Evolutionary conservation across 805 yeast genomes (phyloP).

Genomic region (Monosporozyma unispora): DNA sequence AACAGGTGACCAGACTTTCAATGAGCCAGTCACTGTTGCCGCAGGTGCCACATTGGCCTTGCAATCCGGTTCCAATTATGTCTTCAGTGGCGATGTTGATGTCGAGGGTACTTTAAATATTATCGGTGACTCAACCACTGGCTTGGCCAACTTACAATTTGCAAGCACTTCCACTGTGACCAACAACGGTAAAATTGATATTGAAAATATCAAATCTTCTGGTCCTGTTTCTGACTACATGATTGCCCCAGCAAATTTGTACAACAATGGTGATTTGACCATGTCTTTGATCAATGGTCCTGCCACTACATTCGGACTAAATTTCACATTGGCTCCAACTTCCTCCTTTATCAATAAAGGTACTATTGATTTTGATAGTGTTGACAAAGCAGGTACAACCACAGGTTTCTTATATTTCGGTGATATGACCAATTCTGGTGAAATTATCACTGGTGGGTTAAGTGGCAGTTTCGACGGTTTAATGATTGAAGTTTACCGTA

Average conservation of each 20-base stretch:
- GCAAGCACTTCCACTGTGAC: neutral
- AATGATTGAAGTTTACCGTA: too few relatives aligned
- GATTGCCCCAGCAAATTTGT: neutral
- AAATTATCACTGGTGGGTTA: too few relatives aligned
- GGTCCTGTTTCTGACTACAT: conserved; percentile 1
- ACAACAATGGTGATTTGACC: conserved; percentile 1
- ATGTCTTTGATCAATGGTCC: neutral
- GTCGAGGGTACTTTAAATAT: neutral
- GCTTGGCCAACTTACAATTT: neutral
- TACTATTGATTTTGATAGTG: conserved; percentile 1
- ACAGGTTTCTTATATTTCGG: conserved; percentile 1
- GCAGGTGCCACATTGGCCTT: neutral
- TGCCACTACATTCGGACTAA: neutral
- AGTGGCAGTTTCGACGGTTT: too few relatives aligned
- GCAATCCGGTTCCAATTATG: neutral
- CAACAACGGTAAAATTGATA: neutral
- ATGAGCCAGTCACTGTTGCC: neutral
- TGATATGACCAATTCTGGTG: neutral
- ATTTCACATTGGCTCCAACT: conserved; percentile 1
- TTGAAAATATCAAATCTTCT: neutral
- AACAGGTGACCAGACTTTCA: conserved; percentile 1
- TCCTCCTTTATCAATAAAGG: neutral
- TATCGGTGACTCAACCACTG: neutral
- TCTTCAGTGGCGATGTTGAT: neutral
- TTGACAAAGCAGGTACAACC: neutral